Base-by-base conservation (phyloP, 208 protist genomes). In the Wallacemonas sp. region DNA sequence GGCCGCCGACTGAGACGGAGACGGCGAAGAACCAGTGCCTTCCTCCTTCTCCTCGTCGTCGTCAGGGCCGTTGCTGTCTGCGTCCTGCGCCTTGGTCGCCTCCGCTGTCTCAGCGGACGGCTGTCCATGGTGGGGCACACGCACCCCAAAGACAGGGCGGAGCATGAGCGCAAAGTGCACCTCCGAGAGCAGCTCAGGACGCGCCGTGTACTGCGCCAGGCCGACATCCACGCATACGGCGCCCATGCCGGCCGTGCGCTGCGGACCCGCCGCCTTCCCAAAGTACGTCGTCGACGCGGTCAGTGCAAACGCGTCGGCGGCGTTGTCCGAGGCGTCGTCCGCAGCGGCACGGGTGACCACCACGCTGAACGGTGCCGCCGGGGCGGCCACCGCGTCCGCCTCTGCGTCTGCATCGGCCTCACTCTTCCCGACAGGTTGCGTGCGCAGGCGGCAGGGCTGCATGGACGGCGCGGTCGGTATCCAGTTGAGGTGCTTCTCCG, bases 121-220 rank as follows among this genome's bases (percentile, higher is more conserved):
- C n/a, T n/a, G n/a, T n/a, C n/a, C n/a, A 16, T 23, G 20, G 32
- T 22, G 5, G 25, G 48, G 0, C 29, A 41, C 36, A 18, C 36
- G 38, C 28, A 57, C 61, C 16, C 59, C 64, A 48, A 70, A 74
- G 46, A 67, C 57, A 1, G 80, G 74, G 11, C 76, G 55, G 41
- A 89, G 52, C 7, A 79, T 62, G 0, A 93, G 59, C 1, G 77
- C 81, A 23, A 87, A 91, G 70, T 94, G 88, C 49, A 83, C 64
- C 23, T 39, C 32, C 4, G 82, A 84, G 26, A 94, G 38, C 16
- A 78, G 65, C 31, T 86, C 77, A 1, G 77, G 74, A 14, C 78
- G 63, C 4, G 48, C 31, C 25, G 82, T 74, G 61, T 77, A 88
- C 41, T 59, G 23, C 14, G 57, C 71, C 11, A 93, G 66, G 1